These are phyloP conservation scores for Helotiales sp. DNA, from an alignment of 2,329 filamentous ascomycete species.

Conservation along the genomic window DNA sequence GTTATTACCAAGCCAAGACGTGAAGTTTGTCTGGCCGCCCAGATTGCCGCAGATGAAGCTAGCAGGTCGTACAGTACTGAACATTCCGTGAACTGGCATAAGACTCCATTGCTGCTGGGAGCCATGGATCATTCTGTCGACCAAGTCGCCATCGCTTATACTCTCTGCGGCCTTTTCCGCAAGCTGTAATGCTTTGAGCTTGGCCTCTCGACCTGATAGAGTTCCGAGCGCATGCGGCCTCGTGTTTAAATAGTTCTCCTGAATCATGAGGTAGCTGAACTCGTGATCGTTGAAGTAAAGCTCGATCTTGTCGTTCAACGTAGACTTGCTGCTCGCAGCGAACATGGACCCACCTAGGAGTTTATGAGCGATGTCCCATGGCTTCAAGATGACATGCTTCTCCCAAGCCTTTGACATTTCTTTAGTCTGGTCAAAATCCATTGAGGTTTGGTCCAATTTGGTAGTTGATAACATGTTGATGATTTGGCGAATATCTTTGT, in stretches of 20 bases:
- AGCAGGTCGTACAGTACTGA: slow-evolving; percentile 89
- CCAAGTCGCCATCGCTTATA: slow-evolving; percentile 94
- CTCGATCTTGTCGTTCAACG: slow-evolving; percentile 96
- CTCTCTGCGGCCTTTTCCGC: slow-evolving; percentile 87
- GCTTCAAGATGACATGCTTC: slow-evolving; percentile 94
- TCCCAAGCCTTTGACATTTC: slow-evolving; percentile 98
- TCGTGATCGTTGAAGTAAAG: slow-evolving; percentile 99
- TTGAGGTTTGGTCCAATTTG: slow-evolving; percentile 78
- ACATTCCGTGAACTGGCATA: slow-evolving; percentile 94
- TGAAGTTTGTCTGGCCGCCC: slow-evolving; percentile 71
- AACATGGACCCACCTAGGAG: slow-evolving; percentile 89
- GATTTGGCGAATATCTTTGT: slow-evolving; percentile 94
- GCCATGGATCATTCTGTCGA: slow-evolving; percentile 97
- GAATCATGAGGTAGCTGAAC: slow-evolving; percentile 95
- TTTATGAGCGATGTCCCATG: slow-evolving; percentile 96
- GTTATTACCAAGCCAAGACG: slow-evolving; percentile 92
- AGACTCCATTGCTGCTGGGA: slow-evolving; percentile 97
- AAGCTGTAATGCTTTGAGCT: slow-evolving; percentile 81
- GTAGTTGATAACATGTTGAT: slow-evolving; percentile 98
- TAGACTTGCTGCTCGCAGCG: slow-evolving; percentile 76
- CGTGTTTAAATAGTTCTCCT: slow-evolving; percentile 93
- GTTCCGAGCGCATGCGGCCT: slow-evolving; percentile 67
- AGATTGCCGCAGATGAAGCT: slow-evolving; percentile 84
- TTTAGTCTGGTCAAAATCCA: slow-evolving; percentile 85
- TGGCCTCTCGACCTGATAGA: slow-evolving; percentile 56